A percentile compares a stretch with the other conserved stretches of the same genome.
Evolutionary conservation across 108 stramenopile species (phyloP).

Genomic region (Epipyxis sp.): DNA sequence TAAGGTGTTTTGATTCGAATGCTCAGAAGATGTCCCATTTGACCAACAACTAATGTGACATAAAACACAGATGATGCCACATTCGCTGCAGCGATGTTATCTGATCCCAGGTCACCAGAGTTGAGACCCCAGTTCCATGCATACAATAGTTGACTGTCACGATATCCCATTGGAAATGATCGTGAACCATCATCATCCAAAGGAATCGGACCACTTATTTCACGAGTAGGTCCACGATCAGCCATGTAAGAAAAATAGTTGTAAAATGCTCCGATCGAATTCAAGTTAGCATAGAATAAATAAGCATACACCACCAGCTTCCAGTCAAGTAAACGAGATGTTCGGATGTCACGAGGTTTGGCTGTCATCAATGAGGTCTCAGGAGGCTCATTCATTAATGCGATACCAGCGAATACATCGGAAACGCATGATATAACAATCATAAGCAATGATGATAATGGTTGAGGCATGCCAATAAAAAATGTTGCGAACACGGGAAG

Average conservation of each 20-base stretch:
- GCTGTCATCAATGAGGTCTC: neutral
- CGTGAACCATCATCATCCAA: neutral
- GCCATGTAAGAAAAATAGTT: neutral
- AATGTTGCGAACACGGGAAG: neutral
- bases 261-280: neutral
- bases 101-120: neutral
- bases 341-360: neutral
- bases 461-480: neutral
- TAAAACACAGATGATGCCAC: neutral
- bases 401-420: neutral
- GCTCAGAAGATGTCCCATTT: slow-evolving; percentile 5
- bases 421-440: neutral
- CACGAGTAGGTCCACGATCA: neutral
- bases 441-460: neutral
- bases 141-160: neutral
- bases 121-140: slow-evolving; percentile 4
- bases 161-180: neutral
- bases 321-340: neutral
- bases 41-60: neutral
- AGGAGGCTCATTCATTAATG: neutral
- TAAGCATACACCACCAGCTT: neutral
- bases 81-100: neutral
- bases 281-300: neutral
- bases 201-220: neutral
- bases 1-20: neutral